Evolutionary conservation across 1,284 basidiomycete species (phyloP).

Genomic region (Cerioporus squamosus): DNA sequence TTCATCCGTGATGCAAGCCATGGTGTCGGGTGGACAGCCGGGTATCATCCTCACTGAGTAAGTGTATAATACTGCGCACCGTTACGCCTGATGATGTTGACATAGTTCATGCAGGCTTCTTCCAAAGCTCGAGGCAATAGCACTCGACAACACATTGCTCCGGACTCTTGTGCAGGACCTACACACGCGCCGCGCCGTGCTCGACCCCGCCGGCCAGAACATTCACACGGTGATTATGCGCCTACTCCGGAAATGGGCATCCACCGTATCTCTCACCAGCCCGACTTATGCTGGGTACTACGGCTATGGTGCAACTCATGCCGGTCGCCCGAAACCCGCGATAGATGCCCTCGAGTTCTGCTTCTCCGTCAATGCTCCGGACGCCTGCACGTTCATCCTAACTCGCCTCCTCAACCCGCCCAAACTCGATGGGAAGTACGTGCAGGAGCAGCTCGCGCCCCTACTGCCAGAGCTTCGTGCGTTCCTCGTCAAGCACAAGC

Average conservation of each 20-base stretch:
- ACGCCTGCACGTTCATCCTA: slow-evolving; percentile 2
- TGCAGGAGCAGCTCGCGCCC: slow-evolving; percentile 6
- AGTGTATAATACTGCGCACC: too few relatives aligned
- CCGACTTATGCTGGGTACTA: not conserved
- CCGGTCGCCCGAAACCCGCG: not conserved
- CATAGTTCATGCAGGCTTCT: too few relatives aligned
- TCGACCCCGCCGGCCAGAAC: too few relatives aligned
- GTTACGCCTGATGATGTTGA: too few relatives aligned
- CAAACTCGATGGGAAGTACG: not conserved
- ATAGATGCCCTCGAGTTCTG: slow-evolving; percentile 1
- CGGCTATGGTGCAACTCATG: not conserved
- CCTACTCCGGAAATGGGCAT: not conserved
- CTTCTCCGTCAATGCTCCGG: not conserved
- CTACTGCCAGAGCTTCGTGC: slow-evolving; percentile 6
- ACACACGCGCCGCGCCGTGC: too few relatives aligned
- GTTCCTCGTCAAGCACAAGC: slow-evolving; percentile 4
- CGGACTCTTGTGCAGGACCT: too few relatives aligned
- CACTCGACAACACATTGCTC: too few relatives aligned
- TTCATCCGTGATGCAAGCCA: too few relatives aligned
- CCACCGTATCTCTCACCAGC: not conserved
- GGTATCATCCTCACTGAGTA: too few relatives aligned
- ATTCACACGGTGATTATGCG: too few relatives aligned
- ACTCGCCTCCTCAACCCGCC: not conserved
- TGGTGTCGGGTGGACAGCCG: too few relatives aligned
- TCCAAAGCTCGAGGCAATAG: too few relatives aligned